phyloP scores from a whole-genome alignment of 2,329 filamentous ascomycete genomes.

The Penicillium sp. region DNA sequence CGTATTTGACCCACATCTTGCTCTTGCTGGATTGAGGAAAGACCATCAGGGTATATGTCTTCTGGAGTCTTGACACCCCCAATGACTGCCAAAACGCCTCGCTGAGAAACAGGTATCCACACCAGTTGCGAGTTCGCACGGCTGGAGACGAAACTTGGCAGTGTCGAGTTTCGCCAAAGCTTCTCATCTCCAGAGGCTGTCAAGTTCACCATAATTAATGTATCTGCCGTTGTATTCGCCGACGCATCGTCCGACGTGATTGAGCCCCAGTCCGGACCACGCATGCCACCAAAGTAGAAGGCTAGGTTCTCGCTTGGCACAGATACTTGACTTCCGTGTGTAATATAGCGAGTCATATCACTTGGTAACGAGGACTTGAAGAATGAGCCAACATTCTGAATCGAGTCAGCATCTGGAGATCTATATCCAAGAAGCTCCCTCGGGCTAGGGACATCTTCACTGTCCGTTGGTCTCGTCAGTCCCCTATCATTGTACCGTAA shows the following conservation, averaged over 20 bases:
- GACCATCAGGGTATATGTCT: conserved; percentile 8
- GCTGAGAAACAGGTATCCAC: conserved; percentile 50
- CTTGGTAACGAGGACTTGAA: conserved; percentile 40
- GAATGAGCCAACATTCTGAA: conserved; percentile 50
- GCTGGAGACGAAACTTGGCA: conserved; percentile 51
- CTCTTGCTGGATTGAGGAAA: conserved; percentile 3
- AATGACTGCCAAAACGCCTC: conserved; percentile 36
- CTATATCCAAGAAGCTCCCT: conserved; percentile 52
- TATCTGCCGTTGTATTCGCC: conserved; percentile 47
- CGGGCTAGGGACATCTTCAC: conserved; percentile 37
- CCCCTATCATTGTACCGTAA: conserved; percentile 41
- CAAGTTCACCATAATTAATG: conserved; percentile 62
- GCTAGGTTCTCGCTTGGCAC: conserved; percentile 68
- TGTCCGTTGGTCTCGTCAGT: conserved; percentile 38
- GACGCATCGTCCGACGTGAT: conserved; percentile 44
- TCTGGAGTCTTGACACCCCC: conserved; percentile 33
- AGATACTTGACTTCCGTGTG: conserved; percentile 61
- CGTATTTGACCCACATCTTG: conserved; percentile 8
- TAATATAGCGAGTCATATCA: conserved; percentile 58
- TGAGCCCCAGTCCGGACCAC: conserved; percentile 49
- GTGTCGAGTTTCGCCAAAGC: conserved; percentile 55
- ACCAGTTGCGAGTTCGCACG: conserved; percentile 64
- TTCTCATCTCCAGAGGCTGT: conserved; percentile 46
- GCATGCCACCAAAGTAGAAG: conserved; percentile 67
- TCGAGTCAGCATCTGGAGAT: conserved; percentile 50